Conservation (phyloP, 306 rosid species). For the Cicer yamashitae region DNA sequence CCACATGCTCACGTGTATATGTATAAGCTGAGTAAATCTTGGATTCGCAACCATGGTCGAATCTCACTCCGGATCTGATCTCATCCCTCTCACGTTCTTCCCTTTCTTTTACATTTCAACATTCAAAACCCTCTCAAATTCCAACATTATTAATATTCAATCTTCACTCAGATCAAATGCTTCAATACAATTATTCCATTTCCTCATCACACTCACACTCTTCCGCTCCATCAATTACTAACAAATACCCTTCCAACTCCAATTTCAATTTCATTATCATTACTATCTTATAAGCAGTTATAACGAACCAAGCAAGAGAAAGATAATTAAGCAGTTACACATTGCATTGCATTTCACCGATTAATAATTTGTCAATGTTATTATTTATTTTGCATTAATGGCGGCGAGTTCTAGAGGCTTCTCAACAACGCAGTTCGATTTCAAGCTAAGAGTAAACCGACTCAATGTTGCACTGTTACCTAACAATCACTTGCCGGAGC, state of each 20-base stretch:
- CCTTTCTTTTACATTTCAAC: background rate
- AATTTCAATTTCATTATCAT: constrained; percentile 4
- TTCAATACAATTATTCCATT: constrained; percentile 41
- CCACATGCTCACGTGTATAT: constrained; percentile 69
- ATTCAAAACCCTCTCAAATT: background rate
- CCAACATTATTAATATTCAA: constrained; percentile 2
- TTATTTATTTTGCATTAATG: constrained; percentile 50
- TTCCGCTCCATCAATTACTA: background rate
- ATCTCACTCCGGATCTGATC: constrained; percentile 57
- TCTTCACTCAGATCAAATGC: constrained; percentile 43
- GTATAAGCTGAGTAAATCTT: constrained; percentile 50
- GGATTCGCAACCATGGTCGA: constrained; percentile 52
- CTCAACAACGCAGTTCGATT: constrained; percentile 64
- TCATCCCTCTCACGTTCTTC: background rate
- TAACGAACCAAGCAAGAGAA: background rate
- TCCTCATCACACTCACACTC: background rate
- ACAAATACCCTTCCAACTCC: constrained; percentile 11
- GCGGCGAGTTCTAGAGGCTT: constrained; percentile 75
- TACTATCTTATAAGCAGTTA: background rate
- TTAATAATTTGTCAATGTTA: constrained; percentile 47
- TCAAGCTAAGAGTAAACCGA: constrained; percentile 50
- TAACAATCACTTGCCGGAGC: constrained; percentile 35
- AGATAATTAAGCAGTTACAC: background rate
- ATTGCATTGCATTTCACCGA: background rate
- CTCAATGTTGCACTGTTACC: constrained; percentile 44